These are phyloP conservation scores for Prunus armeniaca DNA, from an alignment of 306 rosid species.

Conservation along the genomic window DNA sequence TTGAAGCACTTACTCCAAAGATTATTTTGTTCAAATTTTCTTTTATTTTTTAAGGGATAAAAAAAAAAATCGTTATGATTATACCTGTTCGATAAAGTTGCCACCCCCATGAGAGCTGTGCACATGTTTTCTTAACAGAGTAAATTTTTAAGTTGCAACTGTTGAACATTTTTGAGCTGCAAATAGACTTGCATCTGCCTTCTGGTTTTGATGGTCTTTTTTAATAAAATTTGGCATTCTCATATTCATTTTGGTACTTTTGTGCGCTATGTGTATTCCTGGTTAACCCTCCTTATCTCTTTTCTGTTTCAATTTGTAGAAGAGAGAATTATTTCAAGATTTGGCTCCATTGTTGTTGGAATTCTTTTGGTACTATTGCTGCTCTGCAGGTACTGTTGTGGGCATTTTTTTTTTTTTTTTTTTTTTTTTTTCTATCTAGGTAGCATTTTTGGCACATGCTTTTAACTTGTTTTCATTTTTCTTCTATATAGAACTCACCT, in stretches of 20 bases:
- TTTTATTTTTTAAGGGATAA: neutral
- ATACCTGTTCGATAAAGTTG: neutral
- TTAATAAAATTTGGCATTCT: slow-evolving; percentile 15
- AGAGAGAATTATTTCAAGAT: slow-evolving; percentile 92
- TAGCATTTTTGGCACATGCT: neutral
- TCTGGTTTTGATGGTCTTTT: neutral
- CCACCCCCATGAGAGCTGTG: neutral
- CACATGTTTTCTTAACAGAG: neutral
- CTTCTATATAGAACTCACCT: neutral
- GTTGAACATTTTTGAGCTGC: neutral
- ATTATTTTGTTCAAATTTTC: neutral
- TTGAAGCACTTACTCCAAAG: neutral
- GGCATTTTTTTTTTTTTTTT: neutral
- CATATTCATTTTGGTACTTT: slow-evolving; percentile 23
- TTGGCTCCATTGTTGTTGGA: slow-evolving; percentile 95
- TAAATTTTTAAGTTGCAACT: neutral
- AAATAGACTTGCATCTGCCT: neutral
- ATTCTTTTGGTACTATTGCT: slow-evolving; percentile 95
- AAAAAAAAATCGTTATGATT: neutral
- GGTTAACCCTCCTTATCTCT: slow-evolving; percentile 13
- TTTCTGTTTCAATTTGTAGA: slow-evolving; percentile 41
- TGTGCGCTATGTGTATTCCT: slow-evolving; percentile 18
- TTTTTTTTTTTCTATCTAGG: neutral
- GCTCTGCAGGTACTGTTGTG: slow-evolving; percentile 60
- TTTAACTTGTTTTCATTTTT: neutral